phyloP scores from a whole-genome alignment of 108 stramenopile genomes.

The Cyclotella sp. region DNA sequence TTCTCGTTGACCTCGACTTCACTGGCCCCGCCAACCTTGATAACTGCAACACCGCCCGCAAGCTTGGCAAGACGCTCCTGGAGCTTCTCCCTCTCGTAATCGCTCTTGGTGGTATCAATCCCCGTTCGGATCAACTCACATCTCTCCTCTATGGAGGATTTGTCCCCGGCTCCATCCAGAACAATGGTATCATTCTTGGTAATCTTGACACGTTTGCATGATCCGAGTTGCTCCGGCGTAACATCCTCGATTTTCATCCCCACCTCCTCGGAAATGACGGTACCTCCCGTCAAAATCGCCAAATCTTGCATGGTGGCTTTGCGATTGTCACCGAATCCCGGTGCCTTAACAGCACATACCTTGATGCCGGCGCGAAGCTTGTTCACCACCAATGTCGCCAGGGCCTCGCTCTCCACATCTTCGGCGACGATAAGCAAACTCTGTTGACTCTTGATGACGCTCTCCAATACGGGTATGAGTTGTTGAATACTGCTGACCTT shows the following conservation, averaged over 20 bases:
- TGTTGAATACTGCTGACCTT: conserved; percentile 97
- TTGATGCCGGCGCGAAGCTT: conserved; percentile 99
- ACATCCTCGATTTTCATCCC: conserved; percentile 98
- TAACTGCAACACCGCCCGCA: conserved; percentile 98
- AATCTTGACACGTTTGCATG: conserved; percentile 92
- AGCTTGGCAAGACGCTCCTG: conserved; percentile 99
- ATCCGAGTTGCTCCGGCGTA: conserved; percentile 90
- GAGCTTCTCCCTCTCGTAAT: conserved; percentile 99
- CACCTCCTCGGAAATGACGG: conserved; percentile 97
- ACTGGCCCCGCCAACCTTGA: conserved; percentile 98
- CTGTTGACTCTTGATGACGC: conserved; percentile 91
- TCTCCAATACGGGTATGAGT: conserved; percentile 95
- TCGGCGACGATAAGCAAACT: conserved; percentile 98
- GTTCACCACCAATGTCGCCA: conserved; percentile 99
- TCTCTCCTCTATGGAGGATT: conserved; percentile 89
- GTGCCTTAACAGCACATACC: conserved; percentile 99
- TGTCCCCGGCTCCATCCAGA: conserved; percentile 94
- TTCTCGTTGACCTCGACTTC: conserved; percentile 99
- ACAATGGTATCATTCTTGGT: conserved; percentile 99
- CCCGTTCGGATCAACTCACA: conserved; percentile 94
- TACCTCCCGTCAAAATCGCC: conserved; percentile 97
- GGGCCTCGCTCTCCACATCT: conserved; percentile 98
- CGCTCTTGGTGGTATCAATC: conserved; percentile 96
- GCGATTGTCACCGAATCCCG: conserved; percentile 99
- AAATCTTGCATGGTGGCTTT: conserved; percentile 99